These are phyloP conservation scores for Ceratobasidium sp. DNA, from an alignment of 1,284 basidiomycete species.

Conservation along the genomic window DNA sequence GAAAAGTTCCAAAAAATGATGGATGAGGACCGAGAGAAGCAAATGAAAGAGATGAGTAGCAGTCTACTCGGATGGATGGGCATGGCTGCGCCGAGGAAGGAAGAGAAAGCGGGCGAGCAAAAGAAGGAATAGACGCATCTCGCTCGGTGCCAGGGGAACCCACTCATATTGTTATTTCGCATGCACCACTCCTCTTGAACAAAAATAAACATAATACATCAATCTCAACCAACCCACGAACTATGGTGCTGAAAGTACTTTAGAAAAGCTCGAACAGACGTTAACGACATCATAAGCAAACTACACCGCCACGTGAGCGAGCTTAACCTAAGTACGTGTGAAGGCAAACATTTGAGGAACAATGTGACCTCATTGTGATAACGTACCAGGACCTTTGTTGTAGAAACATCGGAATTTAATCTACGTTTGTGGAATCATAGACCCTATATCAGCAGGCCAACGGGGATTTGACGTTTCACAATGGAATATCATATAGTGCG, in stretches of 20 bases:
- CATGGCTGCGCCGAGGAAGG: constrained; percentile 40
- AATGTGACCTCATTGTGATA: neutral
- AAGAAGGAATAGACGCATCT: constrained; percentile 16
- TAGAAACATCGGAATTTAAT: neutral
- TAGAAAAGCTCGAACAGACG: too few species aligned
- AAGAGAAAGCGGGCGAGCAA: constrained; percentile 21
- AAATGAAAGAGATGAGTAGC: constrained; percentile 72
- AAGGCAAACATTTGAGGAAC: neutral
- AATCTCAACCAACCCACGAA: neutral
- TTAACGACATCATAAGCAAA: too few species aligned
- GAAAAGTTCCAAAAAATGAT: constrained; percentile 83
- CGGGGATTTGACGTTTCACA: too few species aligned
- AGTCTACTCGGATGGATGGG: constrained; percentile 58
- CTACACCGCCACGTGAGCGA: constrained; percentile 16
- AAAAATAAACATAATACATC: neutral
- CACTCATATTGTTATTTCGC: constrained; percentile 40
- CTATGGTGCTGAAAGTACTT: too few species aligned
- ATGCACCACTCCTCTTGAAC: constrained; percentile 37
- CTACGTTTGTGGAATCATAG: constrained; percentile 9
- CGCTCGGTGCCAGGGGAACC: neutral
- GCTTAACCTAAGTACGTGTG: constrained; percentile 19
- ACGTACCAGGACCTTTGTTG: neutral
- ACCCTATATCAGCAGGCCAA: neutral
- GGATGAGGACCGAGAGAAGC: constrained; percentile 85
- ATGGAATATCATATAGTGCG: too few species aligned